A percentile compares a stretch with the other conserved stretches of the same genome.
Evolutionary conservation across 2,329 filamentous ascomycete genomes (phyloP).

Genomic region (Pseudogymnoascus sp.): DNA sequence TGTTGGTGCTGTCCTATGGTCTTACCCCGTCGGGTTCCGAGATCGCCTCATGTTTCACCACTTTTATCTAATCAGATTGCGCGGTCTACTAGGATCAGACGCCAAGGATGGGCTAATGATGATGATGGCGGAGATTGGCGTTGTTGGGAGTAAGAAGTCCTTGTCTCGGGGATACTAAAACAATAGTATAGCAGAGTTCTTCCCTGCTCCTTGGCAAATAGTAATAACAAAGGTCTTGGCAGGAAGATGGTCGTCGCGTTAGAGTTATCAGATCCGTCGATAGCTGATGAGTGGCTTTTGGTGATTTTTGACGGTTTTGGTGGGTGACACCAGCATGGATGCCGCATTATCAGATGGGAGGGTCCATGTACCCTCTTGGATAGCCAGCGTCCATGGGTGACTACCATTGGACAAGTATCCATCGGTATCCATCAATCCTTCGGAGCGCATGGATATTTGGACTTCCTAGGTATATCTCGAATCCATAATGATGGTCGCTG

Average conservation of each 20-base stretch:
- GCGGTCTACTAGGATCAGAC: background rate
- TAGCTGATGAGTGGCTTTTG: background rate
- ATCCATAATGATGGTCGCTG: background rate
- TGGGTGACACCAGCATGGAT: constrained; percentile 2
- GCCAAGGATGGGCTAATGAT: constrained; percentile 3
- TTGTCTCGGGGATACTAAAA: background rate
- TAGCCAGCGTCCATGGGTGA: background rate
- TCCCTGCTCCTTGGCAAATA: background rate
- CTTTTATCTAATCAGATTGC: constrained; percentile 1
- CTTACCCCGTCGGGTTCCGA: background rate
- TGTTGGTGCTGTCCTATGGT: background rate
- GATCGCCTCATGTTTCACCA: background rate
- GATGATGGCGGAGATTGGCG: background rate
- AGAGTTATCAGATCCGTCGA: constrained; percentile 9
- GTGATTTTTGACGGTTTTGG: background rate
- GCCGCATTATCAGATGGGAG: constrained; percentile 3
- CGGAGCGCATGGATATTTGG: background rate
- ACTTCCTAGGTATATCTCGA: background rate
- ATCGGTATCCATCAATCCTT: background rate
- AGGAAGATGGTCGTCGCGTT: constrained; percentile 3
- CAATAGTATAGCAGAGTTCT: background rate
- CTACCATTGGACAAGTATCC: background rate
- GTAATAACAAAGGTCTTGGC: background rate
- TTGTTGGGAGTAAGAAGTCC: background rate
- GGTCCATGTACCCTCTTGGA: background rate